A percentile compares a stretch with the other conserved stretches of the same genome.
phyloP scores from a whole-genome alignment of 352 stramenopile species.

The Phytopythium kandeliae region DNA sequence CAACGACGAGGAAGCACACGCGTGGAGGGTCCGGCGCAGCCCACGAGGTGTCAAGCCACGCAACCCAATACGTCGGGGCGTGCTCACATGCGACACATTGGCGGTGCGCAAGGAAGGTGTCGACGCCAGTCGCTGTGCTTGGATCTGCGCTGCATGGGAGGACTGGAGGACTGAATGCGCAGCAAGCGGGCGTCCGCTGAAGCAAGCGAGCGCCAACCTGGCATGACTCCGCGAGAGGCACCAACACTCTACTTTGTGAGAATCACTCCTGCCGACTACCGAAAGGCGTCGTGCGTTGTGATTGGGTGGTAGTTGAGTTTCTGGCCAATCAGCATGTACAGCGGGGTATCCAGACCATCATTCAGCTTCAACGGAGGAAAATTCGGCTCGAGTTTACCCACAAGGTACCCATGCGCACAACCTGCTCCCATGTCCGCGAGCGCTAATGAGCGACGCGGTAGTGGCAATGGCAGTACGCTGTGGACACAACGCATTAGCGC shows the following conservation, averaged over 20 bases:
- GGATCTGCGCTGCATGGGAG: background rate
- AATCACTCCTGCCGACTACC: background rate
- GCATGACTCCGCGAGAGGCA: no score
- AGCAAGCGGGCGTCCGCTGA: background rate
- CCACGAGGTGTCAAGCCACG: background rate
- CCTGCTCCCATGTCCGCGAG: background rate
- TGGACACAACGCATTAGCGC: no score
- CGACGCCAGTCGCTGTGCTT: no score
- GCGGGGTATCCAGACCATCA: slow-evolving; percentile 5
- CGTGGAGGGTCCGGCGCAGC: no score
- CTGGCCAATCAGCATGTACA: background rate
- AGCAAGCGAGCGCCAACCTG: background rate
- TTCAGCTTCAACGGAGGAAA: no score
- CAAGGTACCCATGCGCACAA: background rate
- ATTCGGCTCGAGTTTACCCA: background rate
- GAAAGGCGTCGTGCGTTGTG: no score
- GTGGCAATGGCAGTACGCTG: no score
- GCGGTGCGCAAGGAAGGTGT: background rate
- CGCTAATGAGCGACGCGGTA: no score
- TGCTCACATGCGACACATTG: slow-evolving; percentile 1
- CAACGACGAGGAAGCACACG: no score
- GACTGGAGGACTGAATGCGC: background rate
- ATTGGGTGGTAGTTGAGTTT: background rate
- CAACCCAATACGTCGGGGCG: background rate
- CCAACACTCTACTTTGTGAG: no score